Percentiles rank a stretch among this genome's conserved stretches.
These are phyloP conservation scores for Lentinula edodes DNA, from an alignment of 768 basidiomycete species.

Conservation along the genomic window DNA sequence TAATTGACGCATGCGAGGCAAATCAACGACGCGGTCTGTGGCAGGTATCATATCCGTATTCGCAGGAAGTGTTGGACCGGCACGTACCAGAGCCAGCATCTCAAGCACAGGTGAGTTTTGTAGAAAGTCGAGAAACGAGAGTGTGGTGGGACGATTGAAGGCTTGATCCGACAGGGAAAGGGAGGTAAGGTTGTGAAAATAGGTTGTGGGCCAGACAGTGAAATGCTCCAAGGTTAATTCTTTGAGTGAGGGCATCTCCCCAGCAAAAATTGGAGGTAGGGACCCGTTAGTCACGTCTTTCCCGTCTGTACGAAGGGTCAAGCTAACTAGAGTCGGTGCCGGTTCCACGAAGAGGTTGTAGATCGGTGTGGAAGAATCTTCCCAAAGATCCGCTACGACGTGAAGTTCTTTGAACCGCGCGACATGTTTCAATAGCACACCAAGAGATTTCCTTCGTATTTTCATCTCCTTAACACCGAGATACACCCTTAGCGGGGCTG, in stretches of 20 bases:
- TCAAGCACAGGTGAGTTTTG: conserved; percentile 5
- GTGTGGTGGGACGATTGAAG: background rate
- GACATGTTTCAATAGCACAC: background rate
- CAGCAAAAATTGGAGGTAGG: conserved; percentile 4
- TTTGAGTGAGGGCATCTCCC: background rate
- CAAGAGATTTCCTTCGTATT: background rate
- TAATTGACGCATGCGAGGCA: background rate
- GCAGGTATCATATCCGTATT: conserved; percentile 6
- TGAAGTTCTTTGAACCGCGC: conserved; percentile 2
- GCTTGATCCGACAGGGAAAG: conserved; percentile 4
- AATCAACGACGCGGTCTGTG: background rate
- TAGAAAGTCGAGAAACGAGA: conserved; percentile 5
- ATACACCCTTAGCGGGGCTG: conserved; percentile 1
- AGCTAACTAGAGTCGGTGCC: conserved; percentile 4
- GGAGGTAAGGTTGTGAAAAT: conserved; percentile 6
- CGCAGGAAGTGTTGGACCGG: conserved; percentile 6
- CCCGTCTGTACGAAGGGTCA: conserved; percentile 1
- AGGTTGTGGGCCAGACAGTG: conserved; percentile 6
- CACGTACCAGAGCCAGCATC: conserved; percentile 1
- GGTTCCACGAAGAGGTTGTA: background rate
- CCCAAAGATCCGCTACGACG: conserved; percentile 1
- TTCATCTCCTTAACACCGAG: background rate
- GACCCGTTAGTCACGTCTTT: background rate
- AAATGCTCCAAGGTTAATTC: conserved; percentile 2
- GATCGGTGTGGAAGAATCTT: background rate